Evolutionary conservation across 768 basidiomycete genomes (phyloP).

Genomic region (Boletus subcaerulescens): DNA sequence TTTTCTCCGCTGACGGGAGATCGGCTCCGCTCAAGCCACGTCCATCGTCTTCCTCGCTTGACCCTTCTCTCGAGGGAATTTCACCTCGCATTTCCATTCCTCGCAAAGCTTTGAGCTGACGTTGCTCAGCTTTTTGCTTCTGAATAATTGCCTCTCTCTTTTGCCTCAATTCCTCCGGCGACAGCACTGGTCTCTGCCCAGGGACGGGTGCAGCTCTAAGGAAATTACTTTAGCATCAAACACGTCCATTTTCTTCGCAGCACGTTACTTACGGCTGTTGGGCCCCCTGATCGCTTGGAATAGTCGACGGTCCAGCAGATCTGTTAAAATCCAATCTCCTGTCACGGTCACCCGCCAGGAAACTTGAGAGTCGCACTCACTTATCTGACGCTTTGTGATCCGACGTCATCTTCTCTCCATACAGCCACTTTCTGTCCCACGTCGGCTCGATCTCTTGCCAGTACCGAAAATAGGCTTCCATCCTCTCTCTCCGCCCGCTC

Average conservation of each 20-base stretch:
- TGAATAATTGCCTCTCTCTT: constrained; percentile 11
- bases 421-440: constrained; percentile 29
- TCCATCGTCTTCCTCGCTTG: neutral
- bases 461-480: constrained; percentile 27
- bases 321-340: neutral
- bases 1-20: neutral
- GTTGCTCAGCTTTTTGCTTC: constrained; percentile 14
- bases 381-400: neutral
- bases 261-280: constrained; percentile 4
- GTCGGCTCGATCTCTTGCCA: constrained; percentile 25
- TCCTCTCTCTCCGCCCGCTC: constrained; percentile 22
- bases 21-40: neutral
- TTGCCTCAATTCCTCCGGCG: constrained; percentile 2
- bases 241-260: neutral
- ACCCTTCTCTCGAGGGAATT: neutral
- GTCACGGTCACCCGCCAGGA: neutral
- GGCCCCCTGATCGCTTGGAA: neutral
- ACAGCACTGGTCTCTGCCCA: neutral
- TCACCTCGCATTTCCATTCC: neutral
- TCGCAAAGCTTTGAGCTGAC: constrained; percentile 2
- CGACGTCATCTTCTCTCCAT: constrained; percentile 8
- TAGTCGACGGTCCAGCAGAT: constrained; percentile 1
- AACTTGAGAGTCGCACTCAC: constrained; percentile 4
- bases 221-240: neutral
- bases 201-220: neutral